Conservation (phyloP, 768 basidiomycete species). For the Strobilomyces dryophilus region DNA sequence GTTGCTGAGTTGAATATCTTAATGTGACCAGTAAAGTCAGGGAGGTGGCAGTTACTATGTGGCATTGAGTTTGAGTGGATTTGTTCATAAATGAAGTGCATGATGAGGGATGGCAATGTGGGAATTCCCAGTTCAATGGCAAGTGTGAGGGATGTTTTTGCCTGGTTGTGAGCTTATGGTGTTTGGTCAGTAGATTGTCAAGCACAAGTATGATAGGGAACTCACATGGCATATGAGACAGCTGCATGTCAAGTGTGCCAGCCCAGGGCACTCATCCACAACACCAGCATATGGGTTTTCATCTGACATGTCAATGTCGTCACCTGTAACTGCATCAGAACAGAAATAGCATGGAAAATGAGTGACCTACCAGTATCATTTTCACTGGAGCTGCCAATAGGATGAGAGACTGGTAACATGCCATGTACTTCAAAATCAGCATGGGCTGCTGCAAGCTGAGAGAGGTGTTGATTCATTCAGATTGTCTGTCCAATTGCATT, state of each 20-base stretch:
- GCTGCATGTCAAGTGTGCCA: background rate
- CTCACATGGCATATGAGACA: background rate
- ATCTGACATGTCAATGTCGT: too few relatives aligned
- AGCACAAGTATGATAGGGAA: too few relatives aligned
- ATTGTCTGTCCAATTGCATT: conserved; percentile 21
- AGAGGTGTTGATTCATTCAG: background rate
- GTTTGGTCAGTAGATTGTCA: too few relatives aligned
- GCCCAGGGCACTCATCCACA: background rate
- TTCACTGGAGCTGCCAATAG: too few relatives aligned
- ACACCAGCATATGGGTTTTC: background rate
- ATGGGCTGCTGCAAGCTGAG: background rate
- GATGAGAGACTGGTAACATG: background rate
- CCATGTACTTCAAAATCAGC: background rate
- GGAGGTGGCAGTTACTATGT: background rate
- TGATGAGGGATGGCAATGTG: background rate
- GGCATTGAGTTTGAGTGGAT: background rate
- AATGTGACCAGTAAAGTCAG: background rate
- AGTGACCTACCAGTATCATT: background rate
- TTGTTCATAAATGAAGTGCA: background rate
- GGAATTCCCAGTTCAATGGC: background rate
- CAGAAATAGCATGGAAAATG: background rate
- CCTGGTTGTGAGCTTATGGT: too few relatives aligned
- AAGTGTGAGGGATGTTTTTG: background rate
- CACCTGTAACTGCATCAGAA: too few relatives aligned
- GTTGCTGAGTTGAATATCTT: background rate